phyloP scores from a whole-genome alignment of 2,329 filamentous ascomycete species.

The Teratosphaeria destructans region DNA sequence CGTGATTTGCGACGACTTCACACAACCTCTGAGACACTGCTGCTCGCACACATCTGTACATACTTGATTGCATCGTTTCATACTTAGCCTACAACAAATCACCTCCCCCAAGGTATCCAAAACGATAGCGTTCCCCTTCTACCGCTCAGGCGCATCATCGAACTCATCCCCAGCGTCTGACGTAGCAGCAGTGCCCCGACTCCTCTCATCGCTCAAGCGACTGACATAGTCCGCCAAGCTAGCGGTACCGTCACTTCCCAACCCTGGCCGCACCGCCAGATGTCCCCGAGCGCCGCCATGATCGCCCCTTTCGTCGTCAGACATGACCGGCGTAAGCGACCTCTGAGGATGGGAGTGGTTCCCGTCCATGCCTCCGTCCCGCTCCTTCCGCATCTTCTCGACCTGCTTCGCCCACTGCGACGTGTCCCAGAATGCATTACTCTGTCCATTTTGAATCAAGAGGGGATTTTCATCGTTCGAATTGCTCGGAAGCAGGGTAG shows the following conservation, averaged over 20 bases:
- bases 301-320: not conserved
- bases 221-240: constrained; percentile 31
- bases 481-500: not conserved
- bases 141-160: constrained; percentile 20
- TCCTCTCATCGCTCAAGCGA: constrained; percentile 45
- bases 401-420: constrained; percentile 18
- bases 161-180: constrained; percentile 30
- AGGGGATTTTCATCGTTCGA: constrained; percentile 27
- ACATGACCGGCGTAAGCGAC: not conserved
- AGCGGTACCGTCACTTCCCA: constrained; percentile 3
- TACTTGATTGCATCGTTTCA: not conserved
- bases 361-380: constrained; percentile 1
- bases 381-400: constrained; percentile 8
- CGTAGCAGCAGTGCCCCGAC: constrained; percentile 15
- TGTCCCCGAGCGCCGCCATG: constrained; percentile 11
- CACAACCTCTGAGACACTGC: not conserved
- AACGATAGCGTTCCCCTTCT: not conserved
- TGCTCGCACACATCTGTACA: not conserved
- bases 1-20: not conserved
- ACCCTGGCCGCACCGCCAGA: constrained; percentile 15
- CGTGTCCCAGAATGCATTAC: constrained; percentile 45
- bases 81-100: not conserved
- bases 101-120: not conserved
- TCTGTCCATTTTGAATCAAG: constrained; percentile 41
- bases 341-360: not conserved